Conservation (phyloP, 495 filamentous ascomycete species). For the Darksidea phi region DNA sequence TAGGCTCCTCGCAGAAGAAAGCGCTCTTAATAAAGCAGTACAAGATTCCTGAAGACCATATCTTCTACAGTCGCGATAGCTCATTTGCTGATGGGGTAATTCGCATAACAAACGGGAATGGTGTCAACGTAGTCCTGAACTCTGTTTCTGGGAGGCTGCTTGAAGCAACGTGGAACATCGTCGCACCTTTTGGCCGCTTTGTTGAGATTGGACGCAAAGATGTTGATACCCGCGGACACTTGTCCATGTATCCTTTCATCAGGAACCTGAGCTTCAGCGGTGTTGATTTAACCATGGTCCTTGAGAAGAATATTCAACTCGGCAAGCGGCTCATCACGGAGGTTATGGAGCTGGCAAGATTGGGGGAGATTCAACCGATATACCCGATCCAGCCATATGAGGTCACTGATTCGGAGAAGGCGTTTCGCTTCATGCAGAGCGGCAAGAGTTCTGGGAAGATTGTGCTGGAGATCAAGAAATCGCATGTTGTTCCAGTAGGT, state of each 20-base stretch:
- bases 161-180: conserved; percentile 48
- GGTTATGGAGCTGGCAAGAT: too few species aligned
- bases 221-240: conserved; percentile 30
- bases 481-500: too few species aligned
- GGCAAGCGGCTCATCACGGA: too few species aligned
- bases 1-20: conserved; percentile 21
- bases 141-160: conserved; percentile 49
- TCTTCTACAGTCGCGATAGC: conserved; percentile 13
- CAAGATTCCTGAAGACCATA: conserved; percentile 14
- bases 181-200: conserved; percentile 58
- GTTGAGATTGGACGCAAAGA: conserved; percentile 59
- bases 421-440: too few species aligned
- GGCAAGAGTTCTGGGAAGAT: too few species aligned
- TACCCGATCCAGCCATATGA: too few species aligned
- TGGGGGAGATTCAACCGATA: too few species aligned
- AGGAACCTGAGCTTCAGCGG: conserved; percentile 35
- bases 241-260: conserved; percentile 45
- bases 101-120: conserved; percentile 50
- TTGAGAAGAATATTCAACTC: too few species aligned
- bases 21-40: conserved; percentile 9
- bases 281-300: too few species aligned
- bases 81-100: conserved; percentile 50
- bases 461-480: too few species aligned
- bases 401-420: too few species aligned
- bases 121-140: conserved; percentile 66